Evolutionary conservation across 1,284 basidiomycete species (phyloP).

Genomic region (Pseudozyma sp.): DNA sequence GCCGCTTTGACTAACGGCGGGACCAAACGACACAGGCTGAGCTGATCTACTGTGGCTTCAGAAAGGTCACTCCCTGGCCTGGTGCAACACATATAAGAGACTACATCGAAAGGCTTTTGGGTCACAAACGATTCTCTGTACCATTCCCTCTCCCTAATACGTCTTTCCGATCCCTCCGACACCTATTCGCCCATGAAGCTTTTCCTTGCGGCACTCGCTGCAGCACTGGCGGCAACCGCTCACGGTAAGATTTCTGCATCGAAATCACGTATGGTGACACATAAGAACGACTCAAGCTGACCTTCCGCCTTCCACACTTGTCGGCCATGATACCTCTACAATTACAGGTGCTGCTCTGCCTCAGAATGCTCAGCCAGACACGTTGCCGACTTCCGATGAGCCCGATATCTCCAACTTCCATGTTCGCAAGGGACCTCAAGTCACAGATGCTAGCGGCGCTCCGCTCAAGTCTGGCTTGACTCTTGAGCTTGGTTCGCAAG

Average conservation of each 20-base stretch:
- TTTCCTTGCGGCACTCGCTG: slow-evolving; percentile 23
- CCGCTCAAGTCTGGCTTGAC: slow-evolving; percentile 1
- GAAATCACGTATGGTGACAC: neutral
- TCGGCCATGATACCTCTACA: no score
- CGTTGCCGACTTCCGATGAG: neutral
- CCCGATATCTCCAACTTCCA: neutral
- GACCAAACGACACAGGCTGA: neutral
- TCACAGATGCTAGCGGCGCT: slow-evolving; percentile 16
- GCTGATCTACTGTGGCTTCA: no score
- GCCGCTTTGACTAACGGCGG: neutral
- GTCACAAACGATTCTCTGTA: no score
- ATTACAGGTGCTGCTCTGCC: slow-evolving; percentile 11
- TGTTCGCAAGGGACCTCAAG: slow-evolving; percentile 18
- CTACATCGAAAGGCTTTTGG: no score
- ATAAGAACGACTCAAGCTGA: slow-evolving; percentile 14
- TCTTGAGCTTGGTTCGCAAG: slow-evolving; percentile 23
- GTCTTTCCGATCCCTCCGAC: neutral
- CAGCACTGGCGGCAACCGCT: slow-evolving; percentile 16
- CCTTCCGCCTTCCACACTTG: neutral
- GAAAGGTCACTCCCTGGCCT: no score
- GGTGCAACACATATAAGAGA: no score
- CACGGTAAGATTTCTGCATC: slow-evolving; percentile 11
- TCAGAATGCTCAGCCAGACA: neutral
- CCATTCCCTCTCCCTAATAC: neutral
- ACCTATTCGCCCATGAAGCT: slow-evolving; percentile 14